Base-by-base conservation (phyloP, 2,329 filamentous ascomycete species). In the Penicillium olsonii region DNA sequence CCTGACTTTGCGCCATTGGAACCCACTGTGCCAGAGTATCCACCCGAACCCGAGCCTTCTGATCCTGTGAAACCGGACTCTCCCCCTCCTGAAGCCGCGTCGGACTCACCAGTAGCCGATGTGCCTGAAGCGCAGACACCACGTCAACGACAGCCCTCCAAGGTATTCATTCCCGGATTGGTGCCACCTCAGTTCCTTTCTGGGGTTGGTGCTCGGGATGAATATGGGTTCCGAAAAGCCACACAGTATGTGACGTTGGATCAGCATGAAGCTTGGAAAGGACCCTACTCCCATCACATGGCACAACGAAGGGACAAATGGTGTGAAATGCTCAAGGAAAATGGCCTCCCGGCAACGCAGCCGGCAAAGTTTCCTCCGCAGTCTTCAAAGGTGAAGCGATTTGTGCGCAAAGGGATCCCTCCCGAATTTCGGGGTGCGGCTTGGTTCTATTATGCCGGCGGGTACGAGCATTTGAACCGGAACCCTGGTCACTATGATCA, bases 361-460 rank as follows among this genome's bases (percentile, higher is more conserved):
- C 92, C 90, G 1, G 84, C 82, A 31, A 81, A 84, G 2, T 97
- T 97, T 60, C 92, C 92, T 1, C 81, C 87, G 1, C 87, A 85
- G 45, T 89, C 85, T 42, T 83, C 85, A 38, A 95, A 95, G 71
- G 84, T 94, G 37, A 96, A 95, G 72, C 83, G 91, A 15, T 96
- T 94, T 66, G 83, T 96, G 41, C 85, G 92, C 43, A 97, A 96
- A 70, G 92, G 92, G 14, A 92, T 96, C 42, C 92, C 92, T 3
- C 90, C 92, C 0, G 90, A 96, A 57, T 95, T 91, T 84, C 84
- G 92, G 63, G 92, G 92, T n/a, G 87, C 89, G 5, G 92, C 92
- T 38, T 97, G 92, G 92, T 97, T 95, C 70, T 96, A 88, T 74
- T 97, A 96, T 67, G 90, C 91, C 10, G 90, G 90, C 17, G 92